A percentile compares a stretch with the other conserved stretches of the same genome.
Evolutionary conservation across 306 rosid species (phyloP).

Genomic region (Vicia sativa): DNA sequence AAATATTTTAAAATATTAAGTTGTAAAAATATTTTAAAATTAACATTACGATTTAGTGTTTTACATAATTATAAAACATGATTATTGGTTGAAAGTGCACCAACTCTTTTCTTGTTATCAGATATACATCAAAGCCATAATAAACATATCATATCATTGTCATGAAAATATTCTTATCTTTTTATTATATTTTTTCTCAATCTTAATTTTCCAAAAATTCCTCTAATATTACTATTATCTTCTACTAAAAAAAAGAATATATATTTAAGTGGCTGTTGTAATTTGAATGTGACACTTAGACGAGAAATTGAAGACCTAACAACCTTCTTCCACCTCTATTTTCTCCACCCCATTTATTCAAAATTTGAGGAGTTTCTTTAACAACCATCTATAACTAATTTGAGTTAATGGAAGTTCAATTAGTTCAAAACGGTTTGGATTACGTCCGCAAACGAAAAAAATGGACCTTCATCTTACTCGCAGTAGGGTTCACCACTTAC

Average conservation of each 20-base stretch:
- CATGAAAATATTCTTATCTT: no score
- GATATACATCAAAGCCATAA: no score
- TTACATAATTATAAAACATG: no score
- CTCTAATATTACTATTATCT: not conserved
- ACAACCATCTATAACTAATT: not conserved
- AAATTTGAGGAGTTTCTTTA: not conserved
- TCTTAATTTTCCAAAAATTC: no score
- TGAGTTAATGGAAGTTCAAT: slow-evolving; percentile 55
- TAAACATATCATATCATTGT: no score
- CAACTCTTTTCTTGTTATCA: no score
- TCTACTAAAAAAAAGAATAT: not conserved
- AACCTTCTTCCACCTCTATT: slow-evolving; percentile 23
- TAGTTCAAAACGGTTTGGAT: slow-evolving; percentile 49
- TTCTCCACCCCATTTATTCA: no score
- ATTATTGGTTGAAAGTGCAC: no score
- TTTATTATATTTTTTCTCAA: no score
- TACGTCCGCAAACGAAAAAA: slow-evolving; percentile 57
- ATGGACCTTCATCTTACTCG: slow-evolving; percentile 51
- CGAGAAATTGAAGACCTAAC: not conserved
- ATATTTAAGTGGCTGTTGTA: not conserved
- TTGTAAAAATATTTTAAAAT: no score
- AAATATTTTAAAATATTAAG: no score
- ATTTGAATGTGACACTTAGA: not conserved
- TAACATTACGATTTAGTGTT: no score
- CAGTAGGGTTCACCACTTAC: slow-evolving; percentile 63